These are phyloP conservation scores for Cercospora brassicicola DNA, from an alignment of 2,329 filamentous ascomycete genomes.

Conservation along the genomic window DNA sequence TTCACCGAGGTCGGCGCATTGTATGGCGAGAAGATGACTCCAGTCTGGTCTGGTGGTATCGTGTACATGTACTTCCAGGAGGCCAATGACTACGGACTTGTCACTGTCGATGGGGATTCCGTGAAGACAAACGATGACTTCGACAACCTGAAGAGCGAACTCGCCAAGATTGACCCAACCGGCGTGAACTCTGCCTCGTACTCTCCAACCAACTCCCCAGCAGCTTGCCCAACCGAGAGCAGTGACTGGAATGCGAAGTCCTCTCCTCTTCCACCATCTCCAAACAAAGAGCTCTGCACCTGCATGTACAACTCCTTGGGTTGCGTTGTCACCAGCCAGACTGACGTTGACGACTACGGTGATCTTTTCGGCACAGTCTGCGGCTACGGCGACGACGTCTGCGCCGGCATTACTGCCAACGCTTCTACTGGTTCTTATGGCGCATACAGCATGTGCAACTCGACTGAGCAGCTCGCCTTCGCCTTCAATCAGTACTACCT, in stretches of 20 bases:
- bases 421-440: conserved; percentile 69
- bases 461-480: conserved; percentile 69
- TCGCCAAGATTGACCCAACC: conserved; percentile 66
- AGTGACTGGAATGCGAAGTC: conserved; percentile 67
- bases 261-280: conserved; percentile 73
- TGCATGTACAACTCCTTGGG: conserved; percentile 78
- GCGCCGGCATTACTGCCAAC: conserved; percentile 68
- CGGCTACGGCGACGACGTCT: conserved; percentile 57
- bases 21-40: conserved; percentile 76
- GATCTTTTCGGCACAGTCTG: conserved; percentile 75
- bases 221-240: conserved; percentile 67
- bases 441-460: conserved; percentile 73
- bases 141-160: conserved; percentile 66
- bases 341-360: conserved; percentile 61
- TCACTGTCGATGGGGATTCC: conserved; percentile 58
- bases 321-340: conserved; percentile 64
- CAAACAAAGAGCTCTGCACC: conserved; percentile 74
- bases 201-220: conserved; percentile 68
- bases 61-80: conserved; percentile 99
- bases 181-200: conserved; percentile 68
- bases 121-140: conserved; percentile 74
- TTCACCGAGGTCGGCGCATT: conserved; percentile 85
- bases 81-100: conserved; percentile 82
- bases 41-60: conserved; percentile 90
- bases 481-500: conserved; percentile 73